phyloP scores from a whole-genome alignment of 352 stramenopile species.

The Globisporangium apiculatum region DNA sequence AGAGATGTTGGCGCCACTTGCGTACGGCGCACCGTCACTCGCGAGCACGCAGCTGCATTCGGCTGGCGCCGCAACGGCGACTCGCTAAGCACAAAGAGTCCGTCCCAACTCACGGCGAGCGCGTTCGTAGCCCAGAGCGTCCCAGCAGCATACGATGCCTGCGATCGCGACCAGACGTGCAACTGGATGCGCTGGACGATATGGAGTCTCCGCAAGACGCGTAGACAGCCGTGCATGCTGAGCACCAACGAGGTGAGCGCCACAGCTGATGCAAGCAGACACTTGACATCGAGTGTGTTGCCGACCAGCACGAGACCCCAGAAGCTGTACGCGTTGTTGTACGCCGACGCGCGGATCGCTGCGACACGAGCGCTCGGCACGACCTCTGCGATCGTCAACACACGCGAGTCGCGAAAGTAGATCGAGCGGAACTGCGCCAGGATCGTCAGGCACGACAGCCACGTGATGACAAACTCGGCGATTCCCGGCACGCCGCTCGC shows the following conservation, averaged over 20 bases:
- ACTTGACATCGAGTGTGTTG: constrained; percentile 7
- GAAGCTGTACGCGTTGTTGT: too few relatives aligned
- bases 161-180: constrained; percentile 7
- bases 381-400: constrained; percentile 2
- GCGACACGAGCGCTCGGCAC: background rate
- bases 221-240: background rate
- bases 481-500: constrained; percentile 12
- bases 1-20: too few relatives aligned
- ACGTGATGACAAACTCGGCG: constrained; percentile 20
- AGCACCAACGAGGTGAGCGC: background rate
- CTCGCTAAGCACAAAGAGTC: background rate
- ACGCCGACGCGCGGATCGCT: background rate
- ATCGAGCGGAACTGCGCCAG: constrained; percentile 10
- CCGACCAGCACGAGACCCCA: background rate
- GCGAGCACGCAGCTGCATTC: background rate
- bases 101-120: constrained; percentile 11
- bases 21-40: too few relatives aligned
- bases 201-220: background rate
- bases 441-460: constrained; percentile 12
- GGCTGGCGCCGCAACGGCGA: too few relatives aligned
- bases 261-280: background rate
- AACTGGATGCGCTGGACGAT: background rate
- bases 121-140: constrained; percentile 8
- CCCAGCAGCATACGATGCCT: constrained; percentile 10
- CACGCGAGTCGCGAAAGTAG: constrained; percentile 4